These are phyloP conservation scores for Xylaria sp. DNA, from an alignment of 2,329 filamentous ascomycete genomes.

Conservation along the genomic window DNA sequence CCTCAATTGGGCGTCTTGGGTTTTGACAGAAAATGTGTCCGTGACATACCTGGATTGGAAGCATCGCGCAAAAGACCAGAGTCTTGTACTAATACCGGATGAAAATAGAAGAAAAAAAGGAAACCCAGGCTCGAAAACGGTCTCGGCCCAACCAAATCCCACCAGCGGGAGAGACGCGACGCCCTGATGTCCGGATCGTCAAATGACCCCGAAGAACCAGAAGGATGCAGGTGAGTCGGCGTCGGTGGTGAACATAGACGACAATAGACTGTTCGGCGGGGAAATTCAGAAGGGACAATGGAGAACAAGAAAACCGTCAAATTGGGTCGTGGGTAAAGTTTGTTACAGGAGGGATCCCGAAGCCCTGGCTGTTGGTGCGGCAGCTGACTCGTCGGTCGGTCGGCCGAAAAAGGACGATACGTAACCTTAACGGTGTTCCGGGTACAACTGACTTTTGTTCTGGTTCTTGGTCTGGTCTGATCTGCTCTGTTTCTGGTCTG, in stretches of 20 bases:
- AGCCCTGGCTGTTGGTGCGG: conserved; percentile 28
- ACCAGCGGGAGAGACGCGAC: conserved; percentile 8
- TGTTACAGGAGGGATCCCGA: conserved; percentile 27
- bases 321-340: conserved; percentile 33
- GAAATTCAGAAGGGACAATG: not conserved
- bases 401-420: not conserved
- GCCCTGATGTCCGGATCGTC: conserved; percentile 18
- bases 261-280: conserved; percentile 7
- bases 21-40: conserved; percentile 1
- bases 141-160: conserved; percentile 14
- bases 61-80: conserved; percentile 17
- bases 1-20: not conserved
- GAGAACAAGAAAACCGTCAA: conserved; percentile 25
- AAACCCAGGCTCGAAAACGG: conserved; percentile 8
- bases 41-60: conserved; percentile 34
- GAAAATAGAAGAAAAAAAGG: conserved; percentile 3
- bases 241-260: conserved; percentile 19
- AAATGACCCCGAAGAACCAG: conserved; percentile 14
- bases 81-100: not conserved
- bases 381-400: conserved; percentile 21
- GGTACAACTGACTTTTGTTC: not conserved
- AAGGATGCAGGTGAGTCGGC: conserved; percentile 16
- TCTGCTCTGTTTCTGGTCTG: too few relatives aligned
- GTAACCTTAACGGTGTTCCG: not conserved
- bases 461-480: too few relatives aligned